Conservation (phyloP, 352 stramenopile genomes). For the Phytophthora nicotianae region DNA sequence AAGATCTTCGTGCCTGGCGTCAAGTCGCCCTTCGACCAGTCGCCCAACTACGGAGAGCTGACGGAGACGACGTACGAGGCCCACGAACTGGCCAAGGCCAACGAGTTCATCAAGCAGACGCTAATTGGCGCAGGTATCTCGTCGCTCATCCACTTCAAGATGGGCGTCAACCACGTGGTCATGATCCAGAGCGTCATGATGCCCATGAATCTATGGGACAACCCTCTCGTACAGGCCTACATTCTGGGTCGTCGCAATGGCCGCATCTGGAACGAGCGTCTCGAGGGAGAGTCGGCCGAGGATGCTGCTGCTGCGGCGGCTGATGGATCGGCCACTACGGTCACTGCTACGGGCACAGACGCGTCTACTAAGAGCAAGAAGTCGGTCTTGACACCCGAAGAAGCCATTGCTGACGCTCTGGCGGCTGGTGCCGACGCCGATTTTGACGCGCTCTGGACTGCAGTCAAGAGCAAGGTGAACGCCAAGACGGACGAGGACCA, state of each 20-base stretch:
- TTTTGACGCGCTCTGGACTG: conserved; percentile 70
- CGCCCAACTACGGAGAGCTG: conserved; percentile 76
- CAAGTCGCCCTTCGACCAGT: conserved; percentile 83
- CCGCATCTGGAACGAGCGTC: conserved; percentile 81
- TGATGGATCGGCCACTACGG: background rate
- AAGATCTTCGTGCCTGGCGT: conserved; percentile 76
- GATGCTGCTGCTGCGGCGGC: conserved; percentile 40
- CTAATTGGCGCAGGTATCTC: conserved; percentile 80
- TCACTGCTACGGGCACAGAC: conserved; percentile 9
- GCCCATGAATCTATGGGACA: conserved; percentile 86
- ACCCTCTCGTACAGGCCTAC: conserved; percentile 76
- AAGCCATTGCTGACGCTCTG: conserved; percentile 68
- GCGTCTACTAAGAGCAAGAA: conserved; percentile 32
- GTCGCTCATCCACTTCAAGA: conserved; percentile 83
- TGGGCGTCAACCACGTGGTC: conserved; percentile 89
- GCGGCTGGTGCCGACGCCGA: conserved; percentile 70
- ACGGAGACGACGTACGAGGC: conserved; percentile 82
- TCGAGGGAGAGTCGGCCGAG: conserved; percentile 77
- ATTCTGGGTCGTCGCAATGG: conserved; percentile 65
- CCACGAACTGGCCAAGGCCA: conserved; percentile 71
- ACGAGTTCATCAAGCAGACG: conserved; percentile 87
- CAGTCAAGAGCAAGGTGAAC: conserved; percentile 66
- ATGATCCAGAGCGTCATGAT: conserved; percentile 88
- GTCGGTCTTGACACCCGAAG: conserved; percentile 40
- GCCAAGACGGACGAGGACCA: conserved; percentile 73